A percentile compares a stretch with the other conserved stretches of the same genome.
Evolutionary conservation across 2,329 filamentous ascomycete species (phyloP).

Genomic region (Cryphonectria japonica): DNA sequence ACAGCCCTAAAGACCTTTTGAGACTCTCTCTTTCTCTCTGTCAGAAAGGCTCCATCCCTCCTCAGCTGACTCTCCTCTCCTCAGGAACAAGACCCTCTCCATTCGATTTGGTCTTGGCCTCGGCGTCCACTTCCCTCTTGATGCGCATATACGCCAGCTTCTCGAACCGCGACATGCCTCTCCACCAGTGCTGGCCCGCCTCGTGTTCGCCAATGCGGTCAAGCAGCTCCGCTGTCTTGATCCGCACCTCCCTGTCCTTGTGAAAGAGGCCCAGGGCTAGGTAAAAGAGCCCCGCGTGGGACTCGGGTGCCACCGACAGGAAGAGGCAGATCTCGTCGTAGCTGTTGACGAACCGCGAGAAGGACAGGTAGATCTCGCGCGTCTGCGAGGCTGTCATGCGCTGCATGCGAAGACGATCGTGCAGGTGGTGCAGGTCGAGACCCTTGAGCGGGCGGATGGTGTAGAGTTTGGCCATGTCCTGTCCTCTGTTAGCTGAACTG

Average conservation of each 20-base stretch:
- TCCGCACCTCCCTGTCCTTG: slow-evolving; percentile 77
- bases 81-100: slow-evolving; percentile 26
- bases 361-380: slow-evolving; percentile 81
- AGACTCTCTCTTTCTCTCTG: neutral
- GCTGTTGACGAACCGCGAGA: slow-evolving; percentile 74
- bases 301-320: slow-evolving; percentile 80
- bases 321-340: slow-evolving; percentile 88
- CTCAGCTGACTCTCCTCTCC: slow-evolving; percentile 56
- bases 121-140: slow-evolving; percentile 65
- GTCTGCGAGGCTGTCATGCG: slow-evolving; percentile 77
- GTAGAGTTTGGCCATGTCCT: slow-evolving; percentile 70
- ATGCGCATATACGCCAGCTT: slow-evolving; percentile 84
- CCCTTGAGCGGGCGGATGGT: slow-evolving; percentile 71
- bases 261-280: slow-evolving; percentile 90
- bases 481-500: slow-evolving; percentile 37
- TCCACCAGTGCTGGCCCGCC: slow-evolving; percentile 93
- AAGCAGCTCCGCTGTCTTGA: slow-evolving; percentile 76
- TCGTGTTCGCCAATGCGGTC: slow-evolving; percentile 85
- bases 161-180: slow-evolving; percentile 80
- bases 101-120: slow-evolving; percentile 37
- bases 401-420: slow-evolving; percentile 85
- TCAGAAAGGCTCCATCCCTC: neutral
- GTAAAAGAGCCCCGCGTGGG: slow-evolving; percentile 88
- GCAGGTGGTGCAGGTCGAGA: slow-evolving; percentile 89
- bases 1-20: neutral